Conservation (phyloP, 139 green algal species). For the Volvox africanus region DNA sequence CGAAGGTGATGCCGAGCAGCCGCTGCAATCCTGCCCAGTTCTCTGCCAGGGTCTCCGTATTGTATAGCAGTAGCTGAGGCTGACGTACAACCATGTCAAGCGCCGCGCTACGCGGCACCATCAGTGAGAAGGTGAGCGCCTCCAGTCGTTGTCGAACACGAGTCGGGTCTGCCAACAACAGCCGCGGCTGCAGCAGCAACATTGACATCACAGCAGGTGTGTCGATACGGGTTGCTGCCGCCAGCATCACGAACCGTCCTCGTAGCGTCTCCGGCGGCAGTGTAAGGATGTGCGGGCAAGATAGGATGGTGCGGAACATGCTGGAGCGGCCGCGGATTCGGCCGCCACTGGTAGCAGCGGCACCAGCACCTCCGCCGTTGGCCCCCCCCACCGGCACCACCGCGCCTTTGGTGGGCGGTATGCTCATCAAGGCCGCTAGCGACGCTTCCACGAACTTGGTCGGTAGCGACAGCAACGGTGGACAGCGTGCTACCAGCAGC, state of each 20-base stretch:
- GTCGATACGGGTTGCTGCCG: slow-evolving; percentile 38
- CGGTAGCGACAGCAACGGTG: slow-evolving; percentile 29
- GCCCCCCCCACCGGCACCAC: not conserved
- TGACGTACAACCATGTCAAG: slow-evolving; percentile 57
- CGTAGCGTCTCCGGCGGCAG: slow-evolving; percentile 35
- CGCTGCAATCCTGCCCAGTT: slow-evolving; percentile 41
- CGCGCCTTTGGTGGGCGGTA: slow-evolving; percentile 31
- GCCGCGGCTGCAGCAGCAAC: slow-evolving; percentile 45
- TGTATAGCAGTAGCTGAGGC: slow-evolving; percentile 54
- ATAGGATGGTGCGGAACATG: not conserved
- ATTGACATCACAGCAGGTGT: slow-evolving; percentile 27
- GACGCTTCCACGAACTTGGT: slow-evolving; percentile 12
- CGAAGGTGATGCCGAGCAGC: slow-evolving; percentile 33
- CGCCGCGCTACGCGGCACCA: slow-evolving; percentile 21
- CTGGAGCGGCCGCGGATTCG: not conserved
- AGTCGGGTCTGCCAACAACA: slow-evolving; percentile 38
- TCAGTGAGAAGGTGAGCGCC: slow-evolving; percentile 14
- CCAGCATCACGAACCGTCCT: slow-evolving; percentile 32
- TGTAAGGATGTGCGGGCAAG: slow-evolving; percentile 31
- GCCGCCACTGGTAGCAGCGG: not conserved
- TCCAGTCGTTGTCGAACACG: slow-evolving; percentile 19
- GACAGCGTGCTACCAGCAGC: slow-evolving; percentile 37
- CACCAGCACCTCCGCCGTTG: too few species aligned
- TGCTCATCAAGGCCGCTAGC: slow-evolving; percentile 26
- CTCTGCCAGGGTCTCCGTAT: slow-evolving; percentile 37